Evolutionary conservation across 371 early-diverging fungal genomes (phyloP).

Genomic region (Dichotomocladium elegans): DNA sequence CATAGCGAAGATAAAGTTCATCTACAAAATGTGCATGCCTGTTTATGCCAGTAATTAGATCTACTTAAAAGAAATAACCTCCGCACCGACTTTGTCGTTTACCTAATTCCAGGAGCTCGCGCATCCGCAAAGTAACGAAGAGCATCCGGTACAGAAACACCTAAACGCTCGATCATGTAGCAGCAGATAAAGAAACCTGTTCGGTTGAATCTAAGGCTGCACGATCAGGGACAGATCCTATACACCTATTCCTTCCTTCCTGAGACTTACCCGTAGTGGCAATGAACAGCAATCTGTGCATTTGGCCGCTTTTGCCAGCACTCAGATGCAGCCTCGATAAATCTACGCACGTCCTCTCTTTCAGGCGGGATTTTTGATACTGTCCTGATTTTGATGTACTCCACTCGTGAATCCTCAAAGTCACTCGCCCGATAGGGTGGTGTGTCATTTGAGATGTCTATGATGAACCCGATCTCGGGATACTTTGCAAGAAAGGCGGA

Average conservation of each 20-base stretch:
- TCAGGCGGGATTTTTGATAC: constrained; percentile 69
- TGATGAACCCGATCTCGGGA: constrained; percentile 59
- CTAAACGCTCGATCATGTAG: constrained; percentile 60
- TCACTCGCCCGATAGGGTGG: constrained; percentile 65
- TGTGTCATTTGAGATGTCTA: constrained; percentile 50
- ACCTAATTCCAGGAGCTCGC: constrained; percentile 68
- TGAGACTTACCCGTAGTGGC: constrained; percentile 63
- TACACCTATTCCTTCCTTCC: not conserved
- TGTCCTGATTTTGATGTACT: constrained; percentile 62
- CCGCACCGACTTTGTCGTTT: too few relatives aligned
- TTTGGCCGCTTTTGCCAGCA: constrained; percentile 61
- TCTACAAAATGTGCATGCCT: constrained; percentile 66
- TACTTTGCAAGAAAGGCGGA: constrained; percentile 54
- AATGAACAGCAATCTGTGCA: constrained; percentile 68
- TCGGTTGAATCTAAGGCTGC: constrained; percentile 50
- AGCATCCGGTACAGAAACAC: constrained; percentile 58
- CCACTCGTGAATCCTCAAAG: constrained; percentile 54
- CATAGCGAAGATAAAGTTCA: constrained; percentile 60
- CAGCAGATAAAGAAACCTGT: constrained; percentile 72
- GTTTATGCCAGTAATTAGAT: not conserved
- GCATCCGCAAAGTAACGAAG: constrained; percentile 55
- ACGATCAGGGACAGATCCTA: too few relatives aligned
- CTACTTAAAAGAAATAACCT: not conserved
- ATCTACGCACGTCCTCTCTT: constrained; percentile 51
- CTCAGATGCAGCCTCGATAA: constrained; percentile 44